These are phyloP conservation scores for Termitomyces heimii DNA, from an alignment of 768 basidiomycete genomes.

Conservation along the genomic window DNA sequence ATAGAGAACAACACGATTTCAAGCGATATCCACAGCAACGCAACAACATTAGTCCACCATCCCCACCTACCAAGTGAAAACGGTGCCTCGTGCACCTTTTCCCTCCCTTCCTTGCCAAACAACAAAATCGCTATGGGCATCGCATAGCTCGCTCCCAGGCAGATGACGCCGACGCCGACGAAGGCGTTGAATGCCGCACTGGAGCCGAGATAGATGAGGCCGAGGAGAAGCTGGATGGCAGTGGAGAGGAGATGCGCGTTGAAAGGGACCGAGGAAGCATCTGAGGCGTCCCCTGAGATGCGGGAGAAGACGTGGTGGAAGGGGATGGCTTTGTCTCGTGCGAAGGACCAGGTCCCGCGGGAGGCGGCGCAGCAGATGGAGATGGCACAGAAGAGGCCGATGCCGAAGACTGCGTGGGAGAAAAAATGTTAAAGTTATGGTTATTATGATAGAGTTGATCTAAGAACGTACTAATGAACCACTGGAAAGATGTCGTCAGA, in stretches of 20 bases:
- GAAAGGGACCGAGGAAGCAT: constrained; percentile 43
- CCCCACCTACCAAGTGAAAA: constrained; percentile 45
- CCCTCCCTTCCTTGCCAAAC: constrained; percentile 28
- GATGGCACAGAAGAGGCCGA: constrained; percentile 57
- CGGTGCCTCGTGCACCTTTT: constrained; percentile 40
- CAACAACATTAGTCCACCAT: constrained; percentile 38
- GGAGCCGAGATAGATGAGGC: constrained; percentile 57
- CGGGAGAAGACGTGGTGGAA: constrained; percentile 41
- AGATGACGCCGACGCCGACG: constrained; percentile 61
- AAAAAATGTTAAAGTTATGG: constrained; percentile 4
- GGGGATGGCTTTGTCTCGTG: constrained; percentile 62
- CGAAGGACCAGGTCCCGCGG: constrained; percentile 67
- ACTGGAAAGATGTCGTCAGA: constrained; percentile 16
- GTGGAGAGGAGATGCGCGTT: constrained; percentile 59
- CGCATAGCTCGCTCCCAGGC: constrained; percentile 57
- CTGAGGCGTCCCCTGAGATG: constrained; percentile 29
- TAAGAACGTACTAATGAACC: constrained; percentile 33
- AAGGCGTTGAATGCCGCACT: constrained; percentile 65
- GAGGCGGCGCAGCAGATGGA: constrained; percentile 65
- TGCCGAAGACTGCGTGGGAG: constrained; percentile 42
- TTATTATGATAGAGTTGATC: neutral
- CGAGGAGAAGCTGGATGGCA: constrained; percentile 50
- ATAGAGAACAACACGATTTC: constrained; percentile 64
- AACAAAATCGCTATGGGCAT: constrained; percentile 56
- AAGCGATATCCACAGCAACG: constrained; percentile 53